Evolutionary conservation across 441 rosid genomes (phyloP).

Genomic region (Breynia disticha): DNA sequence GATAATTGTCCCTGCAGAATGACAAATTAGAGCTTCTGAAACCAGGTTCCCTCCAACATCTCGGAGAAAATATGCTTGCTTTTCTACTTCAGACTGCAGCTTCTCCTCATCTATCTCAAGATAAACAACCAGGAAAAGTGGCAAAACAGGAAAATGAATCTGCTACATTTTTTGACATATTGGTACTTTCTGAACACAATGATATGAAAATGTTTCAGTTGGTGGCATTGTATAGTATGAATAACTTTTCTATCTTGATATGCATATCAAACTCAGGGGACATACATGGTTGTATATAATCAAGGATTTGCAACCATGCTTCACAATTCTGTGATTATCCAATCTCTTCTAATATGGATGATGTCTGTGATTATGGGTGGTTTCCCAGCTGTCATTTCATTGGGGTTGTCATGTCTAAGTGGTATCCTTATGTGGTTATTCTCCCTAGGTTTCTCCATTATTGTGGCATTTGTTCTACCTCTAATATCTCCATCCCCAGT

Average conservation of each 20-base stretch:
- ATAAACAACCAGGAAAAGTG: constrained; percentile 25
- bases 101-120: constrained; percentile 45
- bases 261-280: constrained; percentile 49
- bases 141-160: constrained; percentile 26
- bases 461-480: constrained; percentile 63
- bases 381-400: constrained; percentile 52
- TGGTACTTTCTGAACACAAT: constrained; percentile 40
- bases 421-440: constrained; percentile 56
- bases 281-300: constrained; percentile 64
- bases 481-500: constrained; percentile 61
- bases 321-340: constrained; percentile 75
- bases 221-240: too few relatives aligned
- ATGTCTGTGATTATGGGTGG: constrained; percentile 89
- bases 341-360: constrained; percentile 75
- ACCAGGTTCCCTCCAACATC: constrained; percentile 93
- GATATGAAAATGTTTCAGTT: too few relatives aligned
- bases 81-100: constrained; percentile 68
- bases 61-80: constrained; percentile 93
- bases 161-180: constrained; percentile 66
- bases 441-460: constrained; percentile 63
- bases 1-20: constrained; percentile 47
- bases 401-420: constrained; percentile 62
- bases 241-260: too few relatives aligned
- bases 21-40: constrained; percentile 82
- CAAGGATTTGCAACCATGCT: constrained; percentile 69